phyloP scores from a whole-genome alignment of 1,284 basidiomycete genomes.

The Boletus sp. region DNA sequence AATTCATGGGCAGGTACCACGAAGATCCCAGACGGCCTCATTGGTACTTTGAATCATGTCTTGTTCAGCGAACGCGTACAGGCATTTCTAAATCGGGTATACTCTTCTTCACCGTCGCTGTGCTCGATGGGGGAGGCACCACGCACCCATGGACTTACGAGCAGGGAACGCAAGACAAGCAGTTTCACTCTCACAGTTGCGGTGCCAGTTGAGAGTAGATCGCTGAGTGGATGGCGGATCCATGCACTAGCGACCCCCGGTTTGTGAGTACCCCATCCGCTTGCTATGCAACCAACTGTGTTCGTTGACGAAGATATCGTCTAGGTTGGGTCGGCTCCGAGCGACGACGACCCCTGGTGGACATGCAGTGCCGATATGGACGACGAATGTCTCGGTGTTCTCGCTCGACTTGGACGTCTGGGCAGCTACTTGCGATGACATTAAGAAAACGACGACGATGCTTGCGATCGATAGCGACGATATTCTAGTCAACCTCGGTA shows the following conservation, averaged over 20 bases:
- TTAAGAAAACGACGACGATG: not conserved
- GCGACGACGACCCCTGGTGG: not conserved
- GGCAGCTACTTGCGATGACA: not conserved
- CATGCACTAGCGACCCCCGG: conserved; percentile 56
- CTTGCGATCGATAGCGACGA: conserved; percentile 18
- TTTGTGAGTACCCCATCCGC: conserved; percentile 40
- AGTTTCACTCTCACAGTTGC: conserved; percentile 68
- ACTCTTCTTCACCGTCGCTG: conserved; percentile 14
- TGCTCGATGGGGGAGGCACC: not conserved
- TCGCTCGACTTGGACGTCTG: conserved; percentile 12
- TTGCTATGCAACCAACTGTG: not conserved
- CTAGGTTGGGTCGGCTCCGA: too few species aligned
- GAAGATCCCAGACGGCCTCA: conserved; percentile 65
- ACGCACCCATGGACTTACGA: not conserved
- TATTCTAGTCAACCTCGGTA: not conserved
- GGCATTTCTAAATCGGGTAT: conserved; percentile 48
- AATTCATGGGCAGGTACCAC: conserved; percentile 43
- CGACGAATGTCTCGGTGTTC: conserved; percentile 28
- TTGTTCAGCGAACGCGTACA: conserved; percentile 57
- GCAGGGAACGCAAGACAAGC: conserved; percentile 2
- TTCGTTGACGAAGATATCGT: not conserved
- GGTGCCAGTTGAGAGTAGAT: conserved; percentile 61
- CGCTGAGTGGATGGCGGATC: conserved; percentile 65
- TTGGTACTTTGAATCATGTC: conserved; percentile 67
- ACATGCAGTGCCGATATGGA: conserved; percentile 12